phyloP scores from a whole-genome alignment of 2,329 filamentous ascomycete species.

The Neoascochyta sp. region DNA sequence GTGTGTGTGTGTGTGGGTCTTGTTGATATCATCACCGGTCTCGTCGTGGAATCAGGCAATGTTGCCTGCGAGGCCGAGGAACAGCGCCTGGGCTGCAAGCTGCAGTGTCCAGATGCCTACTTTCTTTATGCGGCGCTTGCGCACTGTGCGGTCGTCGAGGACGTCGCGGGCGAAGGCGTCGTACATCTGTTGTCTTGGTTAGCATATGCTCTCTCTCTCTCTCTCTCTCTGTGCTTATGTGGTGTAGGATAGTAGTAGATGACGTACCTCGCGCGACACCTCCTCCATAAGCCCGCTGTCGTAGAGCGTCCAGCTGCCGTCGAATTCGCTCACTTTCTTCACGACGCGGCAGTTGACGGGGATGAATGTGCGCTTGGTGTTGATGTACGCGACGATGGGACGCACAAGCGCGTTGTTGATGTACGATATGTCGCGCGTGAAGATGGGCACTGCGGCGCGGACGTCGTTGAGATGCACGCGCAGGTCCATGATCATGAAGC shows the following conservation, averaged over 20 bases:
- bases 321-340: constrained; percentile 83
- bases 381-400: constrained; percentile 97
- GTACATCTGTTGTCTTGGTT: constrained; percentile 61
- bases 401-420: constrained; percentile 93
- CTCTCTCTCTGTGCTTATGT: not conserved
- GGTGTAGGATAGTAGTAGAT: not conserved
- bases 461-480: constrained; percentile 95
- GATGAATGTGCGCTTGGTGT: constrained; percentile 90
- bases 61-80: constrained; percentile 91
- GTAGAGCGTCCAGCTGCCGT: constrained; percentile 91
- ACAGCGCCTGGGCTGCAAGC: constrained; percentile 85
- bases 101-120: constrained; percentile 96
- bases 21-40: no score
- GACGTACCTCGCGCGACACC: constrained; percentile 69
- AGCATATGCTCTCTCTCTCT: no score
- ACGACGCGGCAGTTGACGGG: constrained; percentile 92
- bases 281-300: constrained; percentile 95
- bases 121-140: constrained; percentile 84
- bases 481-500: constrained; percentile 89
- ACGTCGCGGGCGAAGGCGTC: constrained; percentile 90
- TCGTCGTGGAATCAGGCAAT: constrained; percentile 53
- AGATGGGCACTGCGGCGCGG: constrained; percentile 85
- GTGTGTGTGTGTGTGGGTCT: no score
- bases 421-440: constrained; percentile 87
- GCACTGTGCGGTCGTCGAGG: constrained; percentile 82